Conservation (phyloP, 2,329 filamentous ascomycete genomes). For the Tolypocladium ovalisporum region DNA sequence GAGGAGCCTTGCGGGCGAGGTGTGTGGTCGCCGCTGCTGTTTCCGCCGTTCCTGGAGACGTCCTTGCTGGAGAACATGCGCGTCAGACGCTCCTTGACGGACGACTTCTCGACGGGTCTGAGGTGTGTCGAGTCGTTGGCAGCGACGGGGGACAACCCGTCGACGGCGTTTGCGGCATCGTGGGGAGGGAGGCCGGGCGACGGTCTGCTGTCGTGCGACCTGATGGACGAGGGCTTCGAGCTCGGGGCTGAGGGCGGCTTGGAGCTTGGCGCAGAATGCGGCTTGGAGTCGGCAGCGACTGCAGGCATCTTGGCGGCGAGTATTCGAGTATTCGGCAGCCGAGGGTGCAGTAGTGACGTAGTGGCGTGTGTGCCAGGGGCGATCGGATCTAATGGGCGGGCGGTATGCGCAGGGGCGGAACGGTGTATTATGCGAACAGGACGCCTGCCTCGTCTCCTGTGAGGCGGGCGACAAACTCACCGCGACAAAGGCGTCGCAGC, state of each 20-base stretch:
- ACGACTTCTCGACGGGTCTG: constrained; percentile 40
- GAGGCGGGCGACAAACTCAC: background rate
- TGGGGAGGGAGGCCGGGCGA: constrained; percentile 29
- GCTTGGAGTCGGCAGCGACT: constrained; percentile 19
- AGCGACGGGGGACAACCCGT: constrained; percentile 11
- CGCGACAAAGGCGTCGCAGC: background rate
- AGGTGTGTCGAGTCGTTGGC: constrained; percentile 10
- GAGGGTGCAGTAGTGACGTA: constrained; percentile 1
- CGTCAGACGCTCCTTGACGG: constrained; percentile 53
- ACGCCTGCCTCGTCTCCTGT: background rate
- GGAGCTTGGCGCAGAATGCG: constrained; percentile 32
- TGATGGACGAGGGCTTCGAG: constrained; percentile 39
- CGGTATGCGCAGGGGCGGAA: background rate
- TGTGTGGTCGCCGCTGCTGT: constrained; percentile 21
- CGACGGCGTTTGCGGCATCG: constrained; percentile 23
- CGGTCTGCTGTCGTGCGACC: constrained; percentile 31
- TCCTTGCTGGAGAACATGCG: constrained; percentile 57
- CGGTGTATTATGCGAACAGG: background rate
- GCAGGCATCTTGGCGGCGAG: constrained; percentile 20
- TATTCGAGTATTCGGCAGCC: background rate
- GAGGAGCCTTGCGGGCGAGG: constrained; percentile 24
- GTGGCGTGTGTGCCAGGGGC: background rate
- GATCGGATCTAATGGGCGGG: background rate
- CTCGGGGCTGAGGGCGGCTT: constrained; percentile 32
- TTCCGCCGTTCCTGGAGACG: constrained; percentile 18